Conservation (phyloP, 2,329 filamentous ascomycete species). For the Massarina eburnea region DNA sequence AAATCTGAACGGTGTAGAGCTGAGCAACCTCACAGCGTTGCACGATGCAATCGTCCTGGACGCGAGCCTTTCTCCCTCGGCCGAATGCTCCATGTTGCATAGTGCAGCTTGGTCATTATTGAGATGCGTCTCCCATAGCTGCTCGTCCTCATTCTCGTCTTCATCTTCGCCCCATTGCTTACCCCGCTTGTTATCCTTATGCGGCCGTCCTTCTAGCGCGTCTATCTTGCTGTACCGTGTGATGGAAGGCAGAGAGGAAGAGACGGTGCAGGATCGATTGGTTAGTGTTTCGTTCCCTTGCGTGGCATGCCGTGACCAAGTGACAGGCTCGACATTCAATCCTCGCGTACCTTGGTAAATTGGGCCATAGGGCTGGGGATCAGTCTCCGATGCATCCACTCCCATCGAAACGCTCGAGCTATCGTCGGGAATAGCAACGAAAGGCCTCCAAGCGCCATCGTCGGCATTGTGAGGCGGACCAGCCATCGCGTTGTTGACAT, state of each 20-base stretch:
- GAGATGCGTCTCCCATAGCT: slow-evolving; percentile 37
- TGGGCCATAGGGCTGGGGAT: slow-evolving; percentile 17
- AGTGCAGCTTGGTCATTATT: slow-evolving; percentile 19
- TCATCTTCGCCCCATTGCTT: neutral
- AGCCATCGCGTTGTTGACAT: slow-evolving; percentile 6
- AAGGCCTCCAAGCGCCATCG: slow-evolving; percentile 29
- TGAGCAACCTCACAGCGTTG: slow-evolving; percentile 20
- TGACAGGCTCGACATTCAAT: slow-evolving; percentile 12
- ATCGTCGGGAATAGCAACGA: slow-evolving; percentile 21
- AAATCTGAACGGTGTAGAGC: slow-evolving; percentile 21
- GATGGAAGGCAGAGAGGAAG: slow-evolving; percentile 29
- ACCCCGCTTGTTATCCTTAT: slow-evolving; percentile 4
- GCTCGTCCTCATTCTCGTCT: slow-evolving; percentile 19
- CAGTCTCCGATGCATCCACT: slow-evolving; percentile 12
- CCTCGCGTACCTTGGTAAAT: slow-evolving; percentile 2
- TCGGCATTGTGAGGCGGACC: slow-evolving; percentile 22
- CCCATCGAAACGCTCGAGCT: slow-evolving; percentile 23
- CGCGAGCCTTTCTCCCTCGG: slow-evolving; percentile 1
- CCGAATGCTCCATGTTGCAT: slow-evolving; percentile 5
- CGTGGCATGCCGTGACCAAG: slow-evolving; percentile 31
- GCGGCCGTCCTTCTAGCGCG: slow-evolving; percentile 1
- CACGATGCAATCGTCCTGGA: slow-evolving; percentile 18
- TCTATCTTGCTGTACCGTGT: slow-evolving; percentile 9
- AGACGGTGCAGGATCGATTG: slow-evolving; percentile 18
- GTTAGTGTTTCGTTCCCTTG: slow-evolving; percentile 19